Base-by-base conservation (phyloP, 2,329 filamentous ascomycete genomes). In the Aspergillus sclerotialis region DNA sequence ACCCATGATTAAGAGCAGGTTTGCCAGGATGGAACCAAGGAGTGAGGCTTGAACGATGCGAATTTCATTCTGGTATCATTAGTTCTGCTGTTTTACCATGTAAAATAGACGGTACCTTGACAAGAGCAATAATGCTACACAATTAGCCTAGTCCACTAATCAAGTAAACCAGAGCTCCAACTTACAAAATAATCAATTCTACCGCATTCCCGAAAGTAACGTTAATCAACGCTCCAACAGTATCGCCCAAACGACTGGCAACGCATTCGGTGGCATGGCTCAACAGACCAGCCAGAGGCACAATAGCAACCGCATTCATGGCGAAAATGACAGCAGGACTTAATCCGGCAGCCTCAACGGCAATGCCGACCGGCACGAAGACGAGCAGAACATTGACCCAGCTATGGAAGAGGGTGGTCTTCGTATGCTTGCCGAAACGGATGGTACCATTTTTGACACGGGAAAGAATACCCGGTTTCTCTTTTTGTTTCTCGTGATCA, bases 21-120 rank as follows among this genome's bases (percentile, higher is more conserved):
- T 94, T 44, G 88, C 83, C 45, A 95, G 67, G 49, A 95, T 94
- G 2, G 87, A 94, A 27, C 89, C 89, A 18, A 95, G 72, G 32
- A 94, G 68, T 0, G 89, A 93, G 10, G 89, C 87, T 63, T 94
- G 89, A 15, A 94, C 89, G 47, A 94, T n/a, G n/a, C n/a, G n/a
- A n/a, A n/a, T n/a, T n/a, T n/a, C n/a, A n/a, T n/a, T n/a, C 72
- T 46, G 14, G 19, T 11, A 15, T 43, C 35, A 45, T 37, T 24
- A 35, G 26, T 59, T 53, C 12, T 19, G 12, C 5, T 16, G 3
- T 14, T 6, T 14, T 10, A 6, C 19, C 7, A 10, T 23, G 10
- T 23, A 23, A 23, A 23, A 23, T 7, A 10, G 7, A n/a, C n/a
- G n/a, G n/a, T n/a, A n/a, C n/a, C n/a, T n/a, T n/a, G 6, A 10